These are phyloP conservation scores for Botryobasidium botryosum DNA, from an alignment of 768 basidiomycete species.

Conservation along the genomic window DNA sequence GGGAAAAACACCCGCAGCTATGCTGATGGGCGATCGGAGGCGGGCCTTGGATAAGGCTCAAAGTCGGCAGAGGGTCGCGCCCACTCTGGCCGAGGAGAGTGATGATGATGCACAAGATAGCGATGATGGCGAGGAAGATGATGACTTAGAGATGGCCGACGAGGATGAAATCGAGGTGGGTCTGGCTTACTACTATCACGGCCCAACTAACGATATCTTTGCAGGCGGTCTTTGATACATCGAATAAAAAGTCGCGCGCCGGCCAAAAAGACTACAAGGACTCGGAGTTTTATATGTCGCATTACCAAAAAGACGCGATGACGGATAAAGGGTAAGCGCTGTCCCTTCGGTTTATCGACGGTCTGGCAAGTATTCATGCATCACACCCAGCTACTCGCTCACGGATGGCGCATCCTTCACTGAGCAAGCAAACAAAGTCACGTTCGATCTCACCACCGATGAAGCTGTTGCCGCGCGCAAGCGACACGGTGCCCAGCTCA, in stretches of 20 bases:
- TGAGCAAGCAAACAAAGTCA: constrained; percentile 60
- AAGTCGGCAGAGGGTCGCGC: background rate
- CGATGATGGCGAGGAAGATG: too few relatives aligned
- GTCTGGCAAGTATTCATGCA: background rate
- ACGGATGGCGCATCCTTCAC: constrained; percentile 73
- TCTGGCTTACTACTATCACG: background rate
- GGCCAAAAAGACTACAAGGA: constrained; percentile 48
- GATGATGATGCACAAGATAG: constrained; percentile 22
- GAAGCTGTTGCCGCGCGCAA: constrained; percentile 40
- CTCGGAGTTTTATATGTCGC: constrained; percentile 78
- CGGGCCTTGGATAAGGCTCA: constrained; percentile 54
- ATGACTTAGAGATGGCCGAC: constrained; percentile 49
- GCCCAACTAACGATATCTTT: background rate
- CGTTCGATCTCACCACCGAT: constrained; percentile 73
- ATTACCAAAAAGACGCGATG: constrained; percentile 71
- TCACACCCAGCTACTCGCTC: constrained; percentile 55
- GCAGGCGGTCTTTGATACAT: constrained; percentile 51
- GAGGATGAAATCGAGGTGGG: constrained; percentile 62
- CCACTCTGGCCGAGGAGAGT: constrained; percentile 8
- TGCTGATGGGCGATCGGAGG: constrained; percentile 78
- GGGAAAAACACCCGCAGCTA: constrained; percentile 41
- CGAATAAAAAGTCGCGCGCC: constrained; percentile 25
- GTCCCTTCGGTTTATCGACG: constrained; percentile 13
- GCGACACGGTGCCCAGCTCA: constrained; percentile 45
- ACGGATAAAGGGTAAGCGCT: constrained; percentile 90